These are phyloP conservation scores for Fraxinus xanthoxyloides DNA, from an alignment of 305 asterid genomes.

Conservation along the genomic window DNA sequence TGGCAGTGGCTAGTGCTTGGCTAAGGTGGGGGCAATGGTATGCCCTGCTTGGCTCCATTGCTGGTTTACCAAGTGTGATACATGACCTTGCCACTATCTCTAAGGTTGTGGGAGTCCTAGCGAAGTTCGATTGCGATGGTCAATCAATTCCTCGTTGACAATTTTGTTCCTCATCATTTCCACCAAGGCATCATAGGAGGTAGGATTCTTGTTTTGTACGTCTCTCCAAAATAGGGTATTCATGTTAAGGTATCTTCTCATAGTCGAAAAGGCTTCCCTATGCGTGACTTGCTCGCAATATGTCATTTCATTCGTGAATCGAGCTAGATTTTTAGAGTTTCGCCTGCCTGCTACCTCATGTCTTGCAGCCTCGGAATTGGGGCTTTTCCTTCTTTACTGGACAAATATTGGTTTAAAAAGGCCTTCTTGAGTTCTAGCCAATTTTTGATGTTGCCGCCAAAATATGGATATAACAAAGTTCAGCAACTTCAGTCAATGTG, in stretches of 20 bases:
- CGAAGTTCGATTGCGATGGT: too few relatives aligned
- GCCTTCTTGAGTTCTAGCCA: background rate
- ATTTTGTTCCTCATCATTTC: too few relatives aligned
- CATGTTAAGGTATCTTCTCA: background rate
- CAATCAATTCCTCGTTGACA: too few relatives aligned
- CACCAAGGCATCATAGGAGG: too few relatives aligned
- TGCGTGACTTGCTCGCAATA: background rate
- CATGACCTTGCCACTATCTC: too few relatives aligned
- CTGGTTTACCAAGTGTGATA: too few relatives aligned
- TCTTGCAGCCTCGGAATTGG: background rate
- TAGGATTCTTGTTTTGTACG: too few relatives aligned
- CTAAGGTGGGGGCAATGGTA: too few relatives aligned
- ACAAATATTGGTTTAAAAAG: background rate
- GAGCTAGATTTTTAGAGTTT: background rate
- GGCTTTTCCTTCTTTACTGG: background rate
- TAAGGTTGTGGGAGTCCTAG: too few relatives aligned
- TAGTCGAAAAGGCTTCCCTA: background rate
- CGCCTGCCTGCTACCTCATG: background rate
- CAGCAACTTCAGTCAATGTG: background rate
- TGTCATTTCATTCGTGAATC: background rate
- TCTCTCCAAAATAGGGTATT: background rate
- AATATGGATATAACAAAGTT: background rate
- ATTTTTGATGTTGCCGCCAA: background rate
- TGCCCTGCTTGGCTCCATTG: too few relatives aligned
- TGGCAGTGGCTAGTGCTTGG: too few relatives aligned